Evolutionary conservation across 2,329 filamentous ascomycete species (phyloP).

Genomic region (Colletotrichum musicola): DNA sequence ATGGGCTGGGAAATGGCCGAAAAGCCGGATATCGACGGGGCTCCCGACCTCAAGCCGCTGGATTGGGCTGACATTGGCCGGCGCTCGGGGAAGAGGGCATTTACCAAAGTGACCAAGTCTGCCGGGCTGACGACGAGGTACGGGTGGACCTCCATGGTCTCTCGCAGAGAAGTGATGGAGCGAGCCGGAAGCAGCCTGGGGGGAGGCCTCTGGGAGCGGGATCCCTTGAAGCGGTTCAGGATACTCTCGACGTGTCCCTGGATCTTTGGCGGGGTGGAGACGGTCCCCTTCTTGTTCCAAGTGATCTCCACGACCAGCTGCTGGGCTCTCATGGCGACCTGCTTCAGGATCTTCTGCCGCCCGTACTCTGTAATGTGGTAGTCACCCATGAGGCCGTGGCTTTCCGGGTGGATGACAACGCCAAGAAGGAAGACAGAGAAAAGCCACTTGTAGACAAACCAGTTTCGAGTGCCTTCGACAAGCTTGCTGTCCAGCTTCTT

Average conservation of each 20-base stretch:
- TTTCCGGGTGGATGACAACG: slow-evolving; percentile 90
- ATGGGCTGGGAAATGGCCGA: slow-evolving; percentile 76
- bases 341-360: slow-evolving; percentile 82
- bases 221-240: slow-evolving; percentile 71
- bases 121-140: slow-evolving; percentile 84
- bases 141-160: slow-evolving; percentile 83
- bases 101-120: slow-evolving; percentile 84
- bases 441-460: slow-evolving; percentile 91
- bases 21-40: slow-evolving; percentile 76
- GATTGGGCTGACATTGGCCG: slow-evolving; percentile 73
- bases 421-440: slow-evolving; percentile 89
- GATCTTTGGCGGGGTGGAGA: slow-evolving; percentile 73
- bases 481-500: slow-evolving; percentile 79
- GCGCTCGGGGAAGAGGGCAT: slow-evolving; percentile 84
- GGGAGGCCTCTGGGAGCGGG: slow-evolving; percentile 60
- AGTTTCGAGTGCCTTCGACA: slow-evolving; percentile 81
- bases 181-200: slow-evolving; percentile 77
- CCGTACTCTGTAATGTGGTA: slow-evolving; percentile 94
- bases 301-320: slow-evolving; percentile 83
- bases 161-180: slow-evolving; percentile 78
- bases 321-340: slow-evolving; percentile 84
- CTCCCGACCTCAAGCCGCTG: slow-evolving; percentile 74
- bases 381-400: slow-evolving; percentile 81
- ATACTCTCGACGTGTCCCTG: slow-evolving; percentile 80
- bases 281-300: slow-evolving; percentile 74